Evolutionary conservation across 768 basidiomycete species (phyloP), one percentile per base, ranked within the genome.

Genomic region (Leccinum imitatum): DNA sequence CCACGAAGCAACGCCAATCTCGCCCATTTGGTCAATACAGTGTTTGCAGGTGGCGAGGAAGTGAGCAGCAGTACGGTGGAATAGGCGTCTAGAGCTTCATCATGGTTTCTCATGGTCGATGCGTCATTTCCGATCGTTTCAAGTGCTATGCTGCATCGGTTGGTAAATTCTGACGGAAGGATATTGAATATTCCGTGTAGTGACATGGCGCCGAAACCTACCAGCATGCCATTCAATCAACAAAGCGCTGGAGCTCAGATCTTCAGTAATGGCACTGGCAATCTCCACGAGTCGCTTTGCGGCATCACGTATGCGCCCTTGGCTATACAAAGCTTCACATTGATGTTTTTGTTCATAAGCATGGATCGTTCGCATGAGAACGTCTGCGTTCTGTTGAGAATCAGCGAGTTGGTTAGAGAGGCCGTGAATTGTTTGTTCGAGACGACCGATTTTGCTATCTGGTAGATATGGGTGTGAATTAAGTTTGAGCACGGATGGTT

Each of bases 151-250:
- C 52, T 6, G 11, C 58, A 64, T 14, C 30, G 58, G 2, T 39
- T 3, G 3, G 37, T 55, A 23, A 65, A 65, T 13, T 50, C 63
- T 65, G 30, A 27, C 19, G 11, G 33, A 0, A 25, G 10, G 14
- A 3, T 1, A 46, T 39, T 37, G 0, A 39, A 14, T 21, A 11
- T 4, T 25, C 23, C 17, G 4, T 13, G 2, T 1, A 7, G 1
- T 3, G 0, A 1, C 8, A 2, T 3, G 9, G 50, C 2, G 6
- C 25, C 1, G 3, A 51, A 15, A 58, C 57, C 14, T 17, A 65
- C 64, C 39, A 4, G 41, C 4, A 21, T 46, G 19, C 64, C 63
- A 65, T n/a, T 56, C 41, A 13, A 47, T n/a, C 0, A 56, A 10
- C 2, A 33, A 11, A 8, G 11, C 14, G n/a, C 57, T 50, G 1